phyloP scores from a whole-genome alignment of 2,329 filamentous ascomycete species.

The Ophiosphaerella herpotricha region DNA sequence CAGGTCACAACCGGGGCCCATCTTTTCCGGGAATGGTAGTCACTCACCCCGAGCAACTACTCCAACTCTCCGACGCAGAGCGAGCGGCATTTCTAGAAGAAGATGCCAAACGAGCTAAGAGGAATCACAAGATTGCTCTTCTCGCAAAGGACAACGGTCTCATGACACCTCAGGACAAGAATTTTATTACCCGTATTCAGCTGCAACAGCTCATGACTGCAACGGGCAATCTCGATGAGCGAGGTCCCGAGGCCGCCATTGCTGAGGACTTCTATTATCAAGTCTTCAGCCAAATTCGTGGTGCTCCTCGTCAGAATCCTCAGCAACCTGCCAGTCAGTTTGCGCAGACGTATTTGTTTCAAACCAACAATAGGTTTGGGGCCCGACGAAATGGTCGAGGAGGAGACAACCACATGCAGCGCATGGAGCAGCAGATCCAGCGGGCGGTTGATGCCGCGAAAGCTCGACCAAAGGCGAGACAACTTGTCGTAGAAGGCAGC shows the following conservation, averaged over 20 bases:
- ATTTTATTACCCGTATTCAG: conserved; percentile 97
- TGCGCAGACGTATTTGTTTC: conserved; percentile 95
- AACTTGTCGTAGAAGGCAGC: conserved; percentile 93
- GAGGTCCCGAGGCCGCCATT: conserved; percentile 77
- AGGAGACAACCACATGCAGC: conserved; percentile 95
- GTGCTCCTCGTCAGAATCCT: conserved; percentile 85
- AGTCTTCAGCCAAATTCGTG: conserved; percentile 92
- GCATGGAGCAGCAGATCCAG: conserved; percentile 99
- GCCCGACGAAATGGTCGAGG: conserved; percentile 76
- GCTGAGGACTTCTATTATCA: conserved; percentile 98
- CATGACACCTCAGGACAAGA: conserved; percentile 99
- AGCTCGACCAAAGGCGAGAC: conserved; percentile 96
- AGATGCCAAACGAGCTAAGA: conserved; percentile 92
- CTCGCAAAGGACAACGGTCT: conserved; percentile 92
- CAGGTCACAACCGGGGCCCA: conserved; percentile 50
- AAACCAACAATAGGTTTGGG: conserved; percentile 85
- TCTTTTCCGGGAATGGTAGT: conserved; percentile 59
- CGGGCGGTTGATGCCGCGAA: conserved; percentile 96
- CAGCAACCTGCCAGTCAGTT: conserved; percentile 94
- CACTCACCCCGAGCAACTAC: conserved; percentile 72
- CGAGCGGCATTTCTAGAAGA: conserved; percentile 83
- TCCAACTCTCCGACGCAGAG: conserved; percentile 81
- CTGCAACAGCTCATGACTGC: conserved; percentile 93
- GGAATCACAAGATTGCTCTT: conserved; percentile 96
- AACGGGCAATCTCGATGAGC: conserved; percentile 82